A percentile compares a stretch with the other conserved stretches of the same genome.
Evolutionary conservation across 306 rosid genomes (phyloP).

Genomic region (Cucurbita maxima): DNA sequence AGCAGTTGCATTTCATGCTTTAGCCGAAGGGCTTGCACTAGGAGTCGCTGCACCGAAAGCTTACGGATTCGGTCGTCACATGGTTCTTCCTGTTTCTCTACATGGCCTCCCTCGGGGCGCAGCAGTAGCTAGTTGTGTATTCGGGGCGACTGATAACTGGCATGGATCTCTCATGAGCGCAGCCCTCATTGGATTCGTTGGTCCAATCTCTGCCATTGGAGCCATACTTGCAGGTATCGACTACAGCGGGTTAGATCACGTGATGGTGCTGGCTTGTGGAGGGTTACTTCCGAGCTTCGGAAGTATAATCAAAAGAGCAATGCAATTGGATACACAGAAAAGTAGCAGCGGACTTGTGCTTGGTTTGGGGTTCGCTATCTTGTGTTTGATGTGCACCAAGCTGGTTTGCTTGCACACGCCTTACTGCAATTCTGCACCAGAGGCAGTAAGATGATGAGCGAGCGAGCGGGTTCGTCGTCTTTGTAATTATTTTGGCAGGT

Average conservation of each 20-base stretch:
- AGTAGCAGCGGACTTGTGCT: slow-evolving; percentile 53
- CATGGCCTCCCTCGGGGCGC: slow-evolving; percentile 98
- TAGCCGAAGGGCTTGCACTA: slow-evolving; percentile 93
- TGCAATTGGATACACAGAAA: slow-evolving; percentile 51
- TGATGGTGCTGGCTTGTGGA: slow-evolving; percentile 88
- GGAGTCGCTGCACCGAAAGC: slow-evolving; percentile 99
- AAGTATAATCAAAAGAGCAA: slow-evolving; percentile 47
- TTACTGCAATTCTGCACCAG: slow-evolving; percentile 97
- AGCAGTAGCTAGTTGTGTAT: slow-evolving; percentile 93
- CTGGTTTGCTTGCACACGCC: slow-evolving; percentile 98
- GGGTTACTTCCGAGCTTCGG: slow-evolving; percentile 78
- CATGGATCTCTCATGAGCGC: slow-evolving; percentile 81
- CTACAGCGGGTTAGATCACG: slow-evolving; percentile 86
- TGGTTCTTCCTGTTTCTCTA: slow-evolving; percentile 94
- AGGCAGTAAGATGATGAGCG: slow-evolving; percentile 60
- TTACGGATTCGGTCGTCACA: slow-evolving; percentile 84
- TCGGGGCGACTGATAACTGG: slow-evolving; percentile 94
- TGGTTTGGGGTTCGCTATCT: slow-evolving; percentile 51
- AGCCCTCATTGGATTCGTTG: slow-evolving; percentile 73
- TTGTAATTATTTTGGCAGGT: neutral
- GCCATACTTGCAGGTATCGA: slow-evolving; percentile 89
- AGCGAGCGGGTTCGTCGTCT: neutral
- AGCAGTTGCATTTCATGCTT: slow-evolving; percentile 73
- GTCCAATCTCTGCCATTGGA: slow-evolving; percentile 88
- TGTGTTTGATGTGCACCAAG: slow-evolving; percentile 81